Evolutionary conservation across 768 basidiomycete genomes (phyloP).

Genomic region (Arthromyces matolae): DNA sequence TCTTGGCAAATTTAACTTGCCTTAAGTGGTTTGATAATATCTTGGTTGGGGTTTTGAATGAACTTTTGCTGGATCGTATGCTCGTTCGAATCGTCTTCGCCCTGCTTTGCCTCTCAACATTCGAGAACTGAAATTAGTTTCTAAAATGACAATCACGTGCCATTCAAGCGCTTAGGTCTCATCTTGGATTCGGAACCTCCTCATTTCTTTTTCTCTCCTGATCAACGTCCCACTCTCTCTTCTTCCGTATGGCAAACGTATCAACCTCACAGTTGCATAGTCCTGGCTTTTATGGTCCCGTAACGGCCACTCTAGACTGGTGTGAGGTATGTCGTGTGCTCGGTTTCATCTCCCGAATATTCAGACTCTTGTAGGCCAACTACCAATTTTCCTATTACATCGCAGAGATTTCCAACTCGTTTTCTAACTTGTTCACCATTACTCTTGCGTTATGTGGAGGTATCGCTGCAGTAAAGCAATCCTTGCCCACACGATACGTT

Average conservation of each 20-base stretch:
- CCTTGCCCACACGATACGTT: conserved; percentile 39
- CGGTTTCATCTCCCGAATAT: not conserved
- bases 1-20: no score
- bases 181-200: no score
- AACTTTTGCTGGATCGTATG: no score
- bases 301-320: conserved; percentile 72
- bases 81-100: no score
- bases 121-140: no score
- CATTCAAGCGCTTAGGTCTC: not conserved
- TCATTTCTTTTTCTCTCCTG: no score
- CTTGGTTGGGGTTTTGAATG: no score
- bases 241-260: conserved; percentile 29
- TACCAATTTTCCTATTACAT: conserved; percentile 77
- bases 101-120: not conserved
- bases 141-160: conserved; percentile 14
- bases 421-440: conserved; percentile 67
- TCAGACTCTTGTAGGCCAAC: conserved; percentile 47
- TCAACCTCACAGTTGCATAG: conserved; percentile 32
- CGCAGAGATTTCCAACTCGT: conserved; percentile 72
- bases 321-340: conserved; percentile 48
- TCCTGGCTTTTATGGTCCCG: conserved; percentile 55
- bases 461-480: conserved; percentile 30
- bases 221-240: not conserved
- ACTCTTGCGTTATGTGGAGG: conserved; percentile 47
- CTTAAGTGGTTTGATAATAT: no score